Conservation (phyloP, 495 filamentous ascomycete species). For the Penicillium nucicola region DNA sequence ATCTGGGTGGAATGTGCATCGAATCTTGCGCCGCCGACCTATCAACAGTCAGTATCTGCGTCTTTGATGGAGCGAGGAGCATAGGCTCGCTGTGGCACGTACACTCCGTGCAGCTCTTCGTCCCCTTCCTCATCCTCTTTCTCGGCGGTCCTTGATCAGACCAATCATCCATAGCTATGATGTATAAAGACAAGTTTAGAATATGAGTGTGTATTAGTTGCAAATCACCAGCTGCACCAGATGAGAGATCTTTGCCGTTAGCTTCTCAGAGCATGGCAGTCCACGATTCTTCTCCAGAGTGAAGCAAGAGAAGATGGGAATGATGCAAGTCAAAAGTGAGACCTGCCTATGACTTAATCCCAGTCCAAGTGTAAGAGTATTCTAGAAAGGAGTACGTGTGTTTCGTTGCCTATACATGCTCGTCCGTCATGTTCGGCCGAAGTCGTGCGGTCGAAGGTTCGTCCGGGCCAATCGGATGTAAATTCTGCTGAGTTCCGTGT, state of each 20-base stretch:
- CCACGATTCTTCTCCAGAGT: not conserved
- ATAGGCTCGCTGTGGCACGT: conserved; percentile 1
- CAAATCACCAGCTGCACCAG: no score
- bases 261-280: no score
- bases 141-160: conserved; percentile 28
- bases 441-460: conserved; percentile 1
- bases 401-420: not conserved
- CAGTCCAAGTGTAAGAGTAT: no score
- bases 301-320: not conserved
- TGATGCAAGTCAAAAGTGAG: no score
- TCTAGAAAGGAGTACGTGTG: no score
- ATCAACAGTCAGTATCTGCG: not conserved
- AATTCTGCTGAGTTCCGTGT: not conserved
- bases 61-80: not conserved
- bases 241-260: no score
- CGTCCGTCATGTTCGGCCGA: conserved; percentile 27
- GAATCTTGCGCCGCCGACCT: conserved; percentile 43
- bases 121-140: conserved; percentile 40
- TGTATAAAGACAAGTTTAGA: not conserved
- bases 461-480: conserved; percentile 1
- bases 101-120: conserved; percentile 42
- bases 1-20: conserved; percentile 32
- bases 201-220: no score
- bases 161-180: conserved; percentile 11
- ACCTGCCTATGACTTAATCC: not conserved